A percentile compares a stretch with the other conserved stretches of the same genome.
Evolutionary conservation across 352 stramenopile species (phyloP).

Genomic region (Globisporangium sylvaticum): DNA sequence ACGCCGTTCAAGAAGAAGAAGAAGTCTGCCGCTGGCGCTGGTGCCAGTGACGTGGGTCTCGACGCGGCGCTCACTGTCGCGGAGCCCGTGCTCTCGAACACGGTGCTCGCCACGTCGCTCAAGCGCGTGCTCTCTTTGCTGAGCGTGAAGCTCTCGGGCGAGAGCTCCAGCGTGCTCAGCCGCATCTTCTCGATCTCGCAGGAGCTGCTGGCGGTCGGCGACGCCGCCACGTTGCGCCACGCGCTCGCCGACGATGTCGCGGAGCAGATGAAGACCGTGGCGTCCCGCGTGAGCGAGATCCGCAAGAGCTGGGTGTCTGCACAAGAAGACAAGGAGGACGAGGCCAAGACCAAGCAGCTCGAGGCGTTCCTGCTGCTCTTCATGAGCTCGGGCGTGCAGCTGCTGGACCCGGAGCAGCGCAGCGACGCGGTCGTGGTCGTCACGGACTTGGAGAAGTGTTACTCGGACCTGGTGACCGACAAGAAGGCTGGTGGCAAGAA

Average conservation of each 20-base stretch:
- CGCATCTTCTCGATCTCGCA: constrained; percentile 41
- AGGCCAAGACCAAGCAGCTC: constrained; percentile 31
- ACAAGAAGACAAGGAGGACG: constrained; percentile 1
- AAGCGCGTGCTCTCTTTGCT: constrained; percentile 69
- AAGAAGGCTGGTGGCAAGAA: constrained; percentile 22
- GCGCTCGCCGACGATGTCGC: constrained; percentile 32
- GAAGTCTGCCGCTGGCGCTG: constrained; percentile 37
- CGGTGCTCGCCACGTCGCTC: constrained; percentile 40
- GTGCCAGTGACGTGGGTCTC: constrained; percentile 28
- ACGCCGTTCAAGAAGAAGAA: constrained; percentile 49
- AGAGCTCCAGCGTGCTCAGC: constrained; percentile 37
- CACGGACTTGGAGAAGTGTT: constrained; percentile 69
- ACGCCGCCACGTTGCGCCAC: constrained; percentile 29
- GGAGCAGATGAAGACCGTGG: constrained; percentile 31
- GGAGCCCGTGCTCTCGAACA: constrained; percentile 42
- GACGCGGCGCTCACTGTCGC: constrained; percentile 15
- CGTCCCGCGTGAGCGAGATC: constrained; percentile 29
- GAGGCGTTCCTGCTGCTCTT: constrained; percentile 74
- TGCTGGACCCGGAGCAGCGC: constrained; percentile 66
- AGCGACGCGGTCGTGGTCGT: constrained; percentile 50
- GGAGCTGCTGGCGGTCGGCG: constrained; percentile 27
- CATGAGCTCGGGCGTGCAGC: constrained; percentile 68
- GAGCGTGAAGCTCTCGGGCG: constrained; percentile 46
- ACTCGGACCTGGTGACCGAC: constrained; percentile 42
- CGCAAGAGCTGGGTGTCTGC: constrained; percentile 22